A percentile compares a stretch with the other conserved stretches of the same genome.
Conservation (phyloP, 441 rosid genomes). For the Bocquillonia castaneifolia region DNA sequence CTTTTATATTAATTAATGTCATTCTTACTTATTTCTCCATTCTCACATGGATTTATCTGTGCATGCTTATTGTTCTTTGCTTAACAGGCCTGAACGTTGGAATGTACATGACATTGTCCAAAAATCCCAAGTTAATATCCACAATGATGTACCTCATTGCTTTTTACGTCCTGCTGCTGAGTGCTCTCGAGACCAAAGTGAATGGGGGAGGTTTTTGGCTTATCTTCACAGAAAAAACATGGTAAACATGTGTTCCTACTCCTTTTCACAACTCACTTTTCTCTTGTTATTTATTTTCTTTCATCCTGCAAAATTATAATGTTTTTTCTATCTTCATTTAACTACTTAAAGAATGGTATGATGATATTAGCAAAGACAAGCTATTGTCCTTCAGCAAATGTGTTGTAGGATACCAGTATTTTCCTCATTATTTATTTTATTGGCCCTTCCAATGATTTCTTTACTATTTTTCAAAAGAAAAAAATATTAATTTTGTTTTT, state of each 20-base stretch:
- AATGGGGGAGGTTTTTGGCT: constrained; percentile 31
- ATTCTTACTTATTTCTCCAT: not conserved
- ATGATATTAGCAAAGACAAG: not conserved
- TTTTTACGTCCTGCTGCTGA: constrained; percentile 28
- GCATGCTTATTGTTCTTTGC: constrained; percentile 3
- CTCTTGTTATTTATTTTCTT: not conserved
- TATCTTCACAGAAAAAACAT: constrained; percentile 14
- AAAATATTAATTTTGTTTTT: not conserved
- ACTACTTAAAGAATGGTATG: not conserved
- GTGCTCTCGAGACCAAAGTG: constrained; percentile 24
- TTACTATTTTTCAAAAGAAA: too few relatives aligned
- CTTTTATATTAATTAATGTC: not conserved
- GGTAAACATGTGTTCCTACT: constrained; percentile 22
- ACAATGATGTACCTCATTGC: constrained; percentile 21
- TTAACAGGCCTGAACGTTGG: constrained; percentile 26
- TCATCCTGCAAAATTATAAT: not conserved
- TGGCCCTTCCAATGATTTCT: not conserved
- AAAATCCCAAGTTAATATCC: constrained; percentile 3
- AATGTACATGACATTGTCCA: constrained; percentile 19
- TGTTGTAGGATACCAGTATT: not conserved
- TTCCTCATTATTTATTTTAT: not conserved
- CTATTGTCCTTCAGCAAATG: not conserved
- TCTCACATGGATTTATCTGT: not conserved
- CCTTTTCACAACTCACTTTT: not conserved
- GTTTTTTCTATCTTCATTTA: not conserved